These are phyloP conservation scores for Pichia kudriavzevii DNA, from an alignment of 1,139 yeast genomes.

Conservation along the genomic window DNA sequence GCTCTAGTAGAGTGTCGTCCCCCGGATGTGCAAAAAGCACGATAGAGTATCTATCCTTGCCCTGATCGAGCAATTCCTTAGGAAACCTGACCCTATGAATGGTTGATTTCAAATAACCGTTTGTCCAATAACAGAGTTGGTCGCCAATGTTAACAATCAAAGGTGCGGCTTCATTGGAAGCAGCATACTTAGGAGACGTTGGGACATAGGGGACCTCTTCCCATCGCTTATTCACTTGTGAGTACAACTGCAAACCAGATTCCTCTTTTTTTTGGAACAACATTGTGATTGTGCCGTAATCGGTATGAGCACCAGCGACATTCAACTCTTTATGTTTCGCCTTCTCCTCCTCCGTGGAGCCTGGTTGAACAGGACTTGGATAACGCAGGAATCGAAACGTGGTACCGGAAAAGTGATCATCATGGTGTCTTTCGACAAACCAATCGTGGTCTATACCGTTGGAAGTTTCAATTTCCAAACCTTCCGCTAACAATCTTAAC, in stretches of 20 bases:
- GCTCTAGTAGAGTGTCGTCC: slow-evolving; percentile 53
- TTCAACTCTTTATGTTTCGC: slow-evolving; percentile 17
- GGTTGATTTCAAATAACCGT: slow-evolving; percentile 46
- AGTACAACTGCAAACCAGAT: slow-evolving; percentile 46
- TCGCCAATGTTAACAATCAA: slow-evolving; percentile 51
- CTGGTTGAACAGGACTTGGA: slow-evolving; percentile 40
- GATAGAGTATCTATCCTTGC: slow-evolving; percentile 68
- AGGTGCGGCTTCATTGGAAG: slow-evolving; percentile 38
- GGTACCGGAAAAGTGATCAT: slow-evolving; percentile 39
- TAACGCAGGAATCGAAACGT: slow-evolving; percentile 47
- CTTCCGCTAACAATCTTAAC: slow-evolving; percentile 40
- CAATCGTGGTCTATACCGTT: slow-evolving; percentile 32
- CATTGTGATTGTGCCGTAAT: slow-evolving; percentile 48
- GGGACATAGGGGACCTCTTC: slow-evolving; percentile 45
- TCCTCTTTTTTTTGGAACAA: slow-evolving; percentile 33
- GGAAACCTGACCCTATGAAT: slow-evolving; percentile 59
- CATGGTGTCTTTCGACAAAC: slow-evolving; percentile 40
- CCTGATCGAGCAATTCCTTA: slow-evolving; percentile 42
- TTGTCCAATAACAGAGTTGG: slow-evolving; percentile 52
- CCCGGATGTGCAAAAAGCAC: slow-evolving; percentile 81
- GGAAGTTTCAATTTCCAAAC: slow-evolving; percentile 40
- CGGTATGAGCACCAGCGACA: slow-evolving; percentile 56
- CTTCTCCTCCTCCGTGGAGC: slow-evolving; percentile 33
- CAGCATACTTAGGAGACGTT: slow-evolving; percentile 28
- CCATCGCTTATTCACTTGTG: slow-evolving; percentile 44